Percentiles rank a stretch among this genome's conserved stretches.
These are phyloP conservation scores for Trichosporon sp. DNA, from an alignment of 1,284 basidiomycete species.

Conservation along the genomic window DNA sequence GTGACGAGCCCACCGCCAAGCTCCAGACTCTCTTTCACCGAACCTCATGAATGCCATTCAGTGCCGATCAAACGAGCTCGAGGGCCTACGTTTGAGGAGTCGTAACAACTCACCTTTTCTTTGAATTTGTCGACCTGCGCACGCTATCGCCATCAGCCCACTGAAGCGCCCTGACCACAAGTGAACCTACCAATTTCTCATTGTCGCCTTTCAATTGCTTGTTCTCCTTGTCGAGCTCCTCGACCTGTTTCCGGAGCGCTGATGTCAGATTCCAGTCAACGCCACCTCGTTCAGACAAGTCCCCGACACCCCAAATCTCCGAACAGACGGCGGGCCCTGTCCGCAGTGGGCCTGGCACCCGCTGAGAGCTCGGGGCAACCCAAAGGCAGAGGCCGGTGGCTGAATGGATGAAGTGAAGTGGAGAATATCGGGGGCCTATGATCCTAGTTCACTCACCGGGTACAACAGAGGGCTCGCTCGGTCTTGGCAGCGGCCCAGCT, in stretches of 20 bases:
- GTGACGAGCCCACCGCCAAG: neutral
- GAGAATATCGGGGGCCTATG: neutral
- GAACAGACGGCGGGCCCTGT: neutral
- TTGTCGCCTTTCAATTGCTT: slow-evolving; percentile 39
- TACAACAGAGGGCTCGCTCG: slow-evolving; percentile 15
- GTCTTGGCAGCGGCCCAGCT: slow-evolving; percentile 11
- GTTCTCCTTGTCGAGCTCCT: slow-evolving; percentile 78
- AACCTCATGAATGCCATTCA: neutral
- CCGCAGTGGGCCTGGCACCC: neutral
- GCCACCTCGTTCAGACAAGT: neutral
- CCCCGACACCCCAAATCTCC: slow-evolving; percentile 12
- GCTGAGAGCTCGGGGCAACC: neutral
- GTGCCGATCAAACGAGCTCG: neutral
- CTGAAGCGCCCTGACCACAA: neutral
- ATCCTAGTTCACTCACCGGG: slow-evolving; percentile 6
- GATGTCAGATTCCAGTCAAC: slow-evolving; percentile 13
- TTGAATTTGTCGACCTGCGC: slow-evolving; percentile 78
- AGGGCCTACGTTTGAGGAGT: slow-evolving; percentile 4
- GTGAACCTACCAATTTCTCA: slow-evolving; percentile 39
- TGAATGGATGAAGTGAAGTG: neutral
- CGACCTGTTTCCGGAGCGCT: slow-evolving; percentile 53
- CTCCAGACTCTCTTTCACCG: neutral
- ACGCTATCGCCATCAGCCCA: slow-evolving; percentile 62
- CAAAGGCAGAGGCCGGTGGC: neutral
- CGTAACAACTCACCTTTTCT: slow-evolving; percentile 53